Percentiles rank a stretch among this genome's conserved stretches.
phyloP scores from a whole-genome alignment of 805 yeast genomes.

The Tetrapisispora namnaoensis region DNA sequence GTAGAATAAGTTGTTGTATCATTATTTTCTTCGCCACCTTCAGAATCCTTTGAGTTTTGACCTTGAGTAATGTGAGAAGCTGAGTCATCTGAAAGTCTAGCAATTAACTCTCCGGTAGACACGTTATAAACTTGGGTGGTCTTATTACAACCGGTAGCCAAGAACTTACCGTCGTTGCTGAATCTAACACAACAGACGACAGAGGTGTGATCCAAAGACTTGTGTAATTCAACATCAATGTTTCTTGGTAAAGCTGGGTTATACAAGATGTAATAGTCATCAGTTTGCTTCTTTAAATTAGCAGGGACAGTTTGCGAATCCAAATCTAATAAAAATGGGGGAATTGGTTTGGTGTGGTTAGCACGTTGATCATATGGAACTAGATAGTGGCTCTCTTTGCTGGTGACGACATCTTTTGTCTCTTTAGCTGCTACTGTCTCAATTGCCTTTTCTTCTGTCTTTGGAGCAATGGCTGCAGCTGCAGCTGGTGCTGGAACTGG shows the following conservation, averaged over 20 bases:
- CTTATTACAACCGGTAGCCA: conserved; percentile 96
- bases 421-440: conserved; percentile 8
- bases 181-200: conserved; percentile 96
- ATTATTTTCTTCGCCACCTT: conserved; percentile 21
- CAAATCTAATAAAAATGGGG: conserved; percentile 70
- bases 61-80: conserved; percentile 24
- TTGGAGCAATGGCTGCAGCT: neutral
- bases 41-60: neutral
- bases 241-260: conserved; percentile 74
- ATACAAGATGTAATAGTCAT: conserved; percentile 80
- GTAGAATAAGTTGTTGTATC: conserved; percentile 31
- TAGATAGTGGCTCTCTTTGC: conserved; percentile 21
- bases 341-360: conserved; percentile 60
- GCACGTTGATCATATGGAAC: conserved; percentile 34
- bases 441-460: neutral
- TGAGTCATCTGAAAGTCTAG: conserved; percentile 75
- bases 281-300: conserved; percentile 68
- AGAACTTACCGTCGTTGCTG: conserved; percentile 78
- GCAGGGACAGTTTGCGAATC: conserved; percentile 71
- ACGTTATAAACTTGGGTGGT: conserved; percentile 91
- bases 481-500: conserved; percentile 4
- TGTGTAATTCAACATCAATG: conserved; percentile 80
- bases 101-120: conserved; percentile 80
- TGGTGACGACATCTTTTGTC: neutral
- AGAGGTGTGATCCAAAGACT: conserved; percentile 82